These are phyloP conservation scores for Trypanosoma rangeli DNA, from an alignment of 208 protist species.

Conservation along the genomic window DNA sequence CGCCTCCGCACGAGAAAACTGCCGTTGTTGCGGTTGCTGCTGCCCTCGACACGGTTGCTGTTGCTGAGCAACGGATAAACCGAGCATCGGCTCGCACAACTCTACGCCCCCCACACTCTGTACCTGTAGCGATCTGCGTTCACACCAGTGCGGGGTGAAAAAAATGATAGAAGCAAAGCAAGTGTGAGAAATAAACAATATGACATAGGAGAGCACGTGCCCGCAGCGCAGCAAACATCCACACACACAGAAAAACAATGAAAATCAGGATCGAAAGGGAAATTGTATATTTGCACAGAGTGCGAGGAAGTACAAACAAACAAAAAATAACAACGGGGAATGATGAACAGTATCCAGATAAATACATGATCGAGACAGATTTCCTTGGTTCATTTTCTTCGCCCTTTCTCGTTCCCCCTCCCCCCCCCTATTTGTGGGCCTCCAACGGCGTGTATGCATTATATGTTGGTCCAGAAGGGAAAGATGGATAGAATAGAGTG, in stretches of 20 bases:
- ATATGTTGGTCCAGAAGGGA: no score
- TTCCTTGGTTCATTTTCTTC: neutral
- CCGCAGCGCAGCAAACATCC: neutral
- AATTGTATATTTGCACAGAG: neutral
- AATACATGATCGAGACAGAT: neutral
- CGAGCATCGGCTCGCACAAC: neutral
- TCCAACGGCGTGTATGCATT: no score
- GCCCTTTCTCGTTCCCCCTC: neutral
- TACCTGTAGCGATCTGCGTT: neutral
- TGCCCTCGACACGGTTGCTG: neutral
- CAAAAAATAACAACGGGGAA: neutral
- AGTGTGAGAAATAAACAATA: neutral
- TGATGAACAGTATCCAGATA: neutral
- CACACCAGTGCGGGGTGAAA: neutral
- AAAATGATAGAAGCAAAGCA: neutral
- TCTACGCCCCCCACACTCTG: neutral
- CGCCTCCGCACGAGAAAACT: neutral
- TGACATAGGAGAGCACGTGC: neutral
- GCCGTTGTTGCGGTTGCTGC: neutral
- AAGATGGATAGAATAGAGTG: no score
- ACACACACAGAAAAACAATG: neutral
- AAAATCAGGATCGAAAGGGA: constrained; percentile 1
- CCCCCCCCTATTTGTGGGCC: no score
- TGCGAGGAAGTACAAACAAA: neutral
- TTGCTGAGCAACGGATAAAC: constrained; percentile 9